Percentiles rank a stretch among this genome's conserved stretches.
phyloP scores from a whole-genome alignment of 2,329 filamentous ascomycete species.

The Colletotrichum sp. region DNA sequence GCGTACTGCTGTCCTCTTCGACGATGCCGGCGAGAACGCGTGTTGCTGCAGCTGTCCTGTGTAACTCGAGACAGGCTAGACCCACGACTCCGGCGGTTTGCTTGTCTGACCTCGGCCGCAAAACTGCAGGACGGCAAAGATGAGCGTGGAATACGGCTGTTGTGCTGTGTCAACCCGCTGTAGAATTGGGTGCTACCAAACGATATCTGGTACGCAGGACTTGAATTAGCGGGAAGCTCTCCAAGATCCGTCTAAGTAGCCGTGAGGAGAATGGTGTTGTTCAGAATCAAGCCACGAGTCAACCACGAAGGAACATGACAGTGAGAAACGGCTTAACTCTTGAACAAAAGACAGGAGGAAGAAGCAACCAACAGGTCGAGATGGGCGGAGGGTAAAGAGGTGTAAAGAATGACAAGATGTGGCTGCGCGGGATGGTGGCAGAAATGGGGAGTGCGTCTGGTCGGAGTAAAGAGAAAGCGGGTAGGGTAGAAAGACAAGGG shows the following conservation, averaged over 20 bases:
- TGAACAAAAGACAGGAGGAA: neutral
- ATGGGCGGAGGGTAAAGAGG: neutral
- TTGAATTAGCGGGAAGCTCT: conserved; percentile 8
- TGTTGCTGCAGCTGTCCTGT: conserved; percentile 5
- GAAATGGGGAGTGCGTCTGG: conserved; percentile 7
- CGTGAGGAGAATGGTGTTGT: neutral
- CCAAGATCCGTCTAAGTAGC: neutral
- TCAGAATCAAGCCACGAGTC: neutral
- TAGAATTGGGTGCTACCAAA: neutral
- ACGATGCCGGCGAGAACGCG: conserved; percentile 1
- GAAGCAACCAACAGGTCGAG: neutral
- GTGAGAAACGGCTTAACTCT: neutral
- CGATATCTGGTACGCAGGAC: conserved; percentile 2
- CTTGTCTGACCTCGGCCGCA: neutral
- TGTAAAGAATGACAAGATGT: conserved; percentile 10
- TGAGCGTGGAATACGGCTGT: neutral
- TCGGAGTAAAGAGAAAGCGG: conserved; percentile 23
- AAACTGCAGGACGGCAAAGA: neutral
- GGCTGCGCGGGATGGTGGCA: conserved; percentile 12
- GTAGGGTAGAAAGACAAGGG: conserved; percentile 26
- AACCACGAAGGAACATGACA: neutral
- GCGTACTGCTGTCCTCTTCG: neutral
- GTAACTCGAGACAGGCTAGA: conserved; percentile 5
- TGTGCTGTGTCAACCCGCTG: neutral
- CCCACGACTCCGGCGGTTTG: neutral